These are phyloP conservation scores for Nemania sp. DNA, from an alignment of 2,329 filamentous ascomycete species.

Conservation along the genomic window DNA sequence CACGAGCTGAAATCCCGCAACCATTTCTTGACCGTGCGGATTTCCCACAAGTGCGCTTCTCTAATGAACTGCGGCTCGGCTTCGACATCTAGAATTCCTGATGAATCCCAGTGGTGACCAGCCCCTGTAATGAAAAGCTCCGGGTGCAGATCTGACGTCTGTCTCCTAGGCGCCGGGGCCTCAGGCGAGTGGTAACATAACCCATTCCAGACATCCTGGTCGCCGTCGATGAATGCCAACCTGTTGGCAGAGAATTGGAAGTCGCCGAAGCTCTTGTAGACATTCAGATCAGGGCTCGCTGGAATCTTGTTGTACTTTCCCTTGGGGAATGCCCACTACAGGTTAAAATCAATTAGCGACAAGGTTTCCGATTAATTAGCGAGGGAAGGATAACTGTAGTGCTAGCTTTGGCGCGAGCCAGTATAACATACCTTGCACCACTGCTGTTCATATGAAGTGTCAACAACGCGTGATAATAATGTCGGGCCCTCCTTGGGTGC, in stretches of 20 bases:
- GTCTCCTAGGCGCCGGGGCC: conserved; percentile 42
- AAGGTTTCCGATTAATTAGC: not conserved
- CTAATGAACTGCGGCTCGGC: conserved; percentile 55
- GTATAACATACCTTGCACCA: conserved; percentile 48
- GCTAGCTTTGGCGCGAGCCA: not conserved
- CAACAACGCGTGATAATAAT: conserved; percentile 51
- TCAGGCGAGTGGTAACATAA: conserved; percentile 53
- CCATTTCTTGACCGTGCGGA: conserved; percentile 54
- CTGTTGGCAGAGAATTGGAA: conserved; percentile 50
- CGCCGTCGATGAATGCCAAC: conserved; percentile 55
- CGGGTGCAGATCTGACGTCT: conserved; percentile 48
- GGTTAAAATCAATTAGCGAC: not conserved
- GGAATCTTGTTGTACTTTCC: conserved; percentile 51
- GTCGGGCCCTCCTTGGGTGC: conserved; percentile 48
- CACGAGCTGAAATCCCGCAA: conserved; percentile 38
- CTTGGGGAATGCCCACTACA: conserved; percentile 52
- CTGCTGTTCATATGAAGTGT: conserved; percentile 55
- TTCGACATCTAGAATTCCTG: conserved; percentile 43
- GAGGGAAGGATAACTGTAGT: not conserved
- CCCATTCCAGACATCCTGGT: conserved; percentile 56
- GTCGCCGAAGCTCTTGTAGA: conserved; percentile 51
- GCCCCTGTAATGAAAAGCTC: conserved; percentile 53
- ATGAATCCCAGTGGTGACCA: conserved; percentile 57
- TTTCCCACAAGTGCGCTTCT: conserved; percentile 55
- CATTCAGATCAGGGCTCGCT: conserved; percentile 44